Percentiles rank a stretch among this genome's conserved stretches.
phyloP scores from a whole-genome alignment of 148 eudicot species.

The Spergularia marina region DNA sequence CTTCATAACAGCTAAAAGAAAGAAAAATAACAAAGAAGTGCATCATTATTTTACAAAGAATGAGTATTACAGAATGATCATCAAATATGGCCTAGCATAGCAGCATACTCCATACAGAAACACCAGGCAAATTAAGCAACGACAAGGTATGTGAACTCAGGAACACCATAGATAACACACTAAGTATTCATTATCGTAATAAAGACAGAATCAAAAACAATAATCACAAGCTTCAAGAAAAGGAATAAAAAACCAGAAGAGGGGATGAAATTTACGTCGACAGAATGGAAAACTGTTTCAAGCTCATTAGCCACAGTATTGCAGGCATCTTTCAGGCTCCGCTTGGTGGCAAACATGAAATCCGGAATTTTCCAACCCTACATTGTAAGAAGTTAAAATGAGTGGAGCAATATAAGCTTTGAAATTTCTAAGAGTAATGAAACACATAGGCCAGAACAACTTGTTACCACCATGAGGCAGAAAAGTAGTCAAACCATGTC shows the following conservation, averaged over 20 bases:
- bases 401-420: neutral
- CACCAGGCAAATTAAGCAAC: neutral
- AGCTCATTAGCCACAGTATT: conserved; percentile 57
- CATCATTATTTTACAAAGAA: neutral
- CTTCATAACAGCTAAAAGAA: neutral
- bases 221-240: conserved; percentile 8
- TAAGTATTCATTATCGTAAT: neutral
- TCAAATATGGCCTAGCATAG: neutral
- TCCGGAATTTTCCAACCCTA: conserved; percentile 94
- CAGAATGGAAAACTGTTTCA: conserved; percentile 62
- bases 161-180: conserved; percentile 3
- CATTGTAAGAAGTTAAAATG: conserved; percentile 17
- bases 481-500: conserved; percentile 14
- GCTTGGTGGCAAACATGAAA: conserved; percentile 83
- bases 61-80: neutral
- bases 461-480: neutral
- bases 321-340: conserved; percentile 75
- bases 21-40: neutral
- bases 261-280: conserved; percentile 46
- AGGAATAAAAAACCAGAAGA: neutral
- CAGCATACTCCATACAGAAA: neutral
- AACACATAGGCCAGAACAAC: neutral
- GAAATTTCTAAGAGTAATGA: neutral
- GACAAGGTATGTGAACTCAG: neutral
- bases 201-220: neutral